A percentile compares a stretch with the other conserved stretches of the same genome.
phyloP scores from a whole-genome alignment of 441 rosid species.

The Gossypium schwendimanii region DNA sequence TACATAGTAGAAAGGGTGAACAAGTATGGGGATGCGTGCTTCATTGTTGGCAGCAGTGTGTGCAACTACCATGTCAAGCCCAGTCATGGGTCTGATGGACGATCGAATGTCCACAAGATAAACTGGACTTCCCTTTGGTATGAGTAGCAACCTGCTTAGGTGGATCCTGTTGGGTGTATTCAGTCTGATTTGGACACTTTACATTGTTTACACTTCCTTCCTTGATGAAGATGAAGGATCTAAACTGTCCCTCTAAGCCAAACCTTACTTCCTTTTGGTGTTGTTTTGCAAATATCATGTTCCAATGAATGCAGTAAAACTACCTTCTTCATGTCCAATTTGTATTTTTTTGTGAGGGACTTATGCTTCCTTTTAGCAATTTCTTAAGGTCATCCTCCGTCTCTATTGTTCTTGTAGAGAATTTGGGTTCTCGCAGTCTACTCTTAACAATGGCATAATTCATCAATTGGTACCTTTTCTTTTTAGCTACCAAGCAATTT shows the following conservation, averaged over 20 bases:
- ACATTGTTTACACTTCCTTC: conserved; percentile 44
- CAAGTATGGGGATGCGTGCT: conserved; percentile 34
- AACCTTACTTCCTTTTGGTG: neutral
- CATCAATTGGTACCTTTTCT: neutral
- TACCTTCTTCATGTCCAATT: neutral
- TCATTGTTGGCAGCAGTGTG: conserved; percentile 43
- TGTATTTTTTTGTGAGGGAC: neutral
- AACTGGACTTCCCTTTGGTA: conserved; percentile 75
- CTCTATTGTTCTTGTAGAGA: neutral
- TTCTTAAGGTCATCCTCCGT: neutral
- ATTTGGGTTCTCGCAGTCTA: neutral
- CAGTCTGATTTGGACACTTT: conserved; percentile 70
- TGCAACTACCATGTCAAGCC: conserved; percentile 49
- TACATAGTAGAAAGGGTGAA: conserved; percentile 22
- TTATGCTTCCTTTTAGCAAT: neutral
- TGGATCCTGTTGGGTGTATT: conserved; percentile 86
- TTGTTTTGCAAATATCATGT: conserved; percentile 6
- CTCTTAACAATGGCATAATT: neutral
- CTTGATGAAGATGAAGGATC: conserved; percentile 85
- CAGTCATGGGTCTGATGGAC: conserved; percentile 73
- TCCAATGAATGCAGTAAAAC: conserved; percentile 3
- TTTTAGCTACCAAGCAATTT: neutral
- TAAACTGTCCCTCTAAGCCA: conserved; percentile 56
- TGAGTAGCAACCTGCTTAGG: conserved; percentile 85
- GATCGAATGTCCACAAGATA: conserved; percentile 83